Evolutionary conservation across 2,329 filamentous ascomycete species (phyloP), one percentile per base, ranked within the genome.

Genomic region (Claviceps capensis): DNA sequence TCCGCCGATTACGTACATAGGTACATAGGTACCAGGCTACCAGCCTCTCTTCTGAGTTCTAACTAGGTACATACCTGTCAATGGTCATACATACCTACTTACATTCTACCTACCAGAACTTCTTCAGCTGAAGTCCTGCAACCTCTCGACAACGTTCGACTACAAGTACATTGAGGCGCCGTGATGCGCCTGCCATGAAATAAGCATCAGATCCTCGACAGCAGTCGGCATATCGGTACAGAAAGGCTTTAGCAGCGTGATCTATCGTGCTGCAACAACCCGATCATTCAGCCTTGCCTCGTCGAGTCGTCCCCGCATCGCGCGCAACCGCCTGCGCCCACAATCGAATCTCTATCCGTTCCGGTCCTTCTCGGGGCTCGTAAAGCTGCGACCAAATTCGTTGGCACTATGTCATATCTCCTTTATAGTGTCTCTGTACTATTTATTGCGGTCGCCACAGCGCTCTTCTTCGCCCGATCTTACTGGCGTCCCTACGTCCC

Each of bases 381-480:
- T 22, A 43, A 14, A 16, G 13, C 14, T 6, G 9, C 23, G 22
- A 47, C 6, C 37, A 34, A 16, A 17, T 22, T 22, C 5, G 5
- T 23, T 41, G 43, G 47, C 61, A 65, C 69, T 60, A 95, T 94
- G 88, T 76, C 72, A 56, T 93, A 90, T 72, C 66, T 94, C 57
- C 79, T 95, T 71, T 95, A 89, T 72, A 82, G 79, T 60, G 67
- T 90, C 57, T 81, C 80, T 62, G 78, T 95, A 65, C 67, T 84
- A 60, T 76, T 86, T 64, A 75, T 95, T 62, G 63, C 90, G 60
- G 63, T 78, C 58, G 84, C 82, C 54, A 93, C 88, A 52, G 79
- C 74, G 53, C 82, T 93, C 61, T 95, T 89, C 76, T 72, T 93
- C 59, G 91, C 86, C 53, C 88, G 91, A 59, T 68, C 76, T 52